A percentile compares a stretch with the other conserved stretches of the same genome.
phyloP scores from a whole-genome alignment of 495 filamentous ascomycete genomes.

The Penicillium daleae region DNA sequence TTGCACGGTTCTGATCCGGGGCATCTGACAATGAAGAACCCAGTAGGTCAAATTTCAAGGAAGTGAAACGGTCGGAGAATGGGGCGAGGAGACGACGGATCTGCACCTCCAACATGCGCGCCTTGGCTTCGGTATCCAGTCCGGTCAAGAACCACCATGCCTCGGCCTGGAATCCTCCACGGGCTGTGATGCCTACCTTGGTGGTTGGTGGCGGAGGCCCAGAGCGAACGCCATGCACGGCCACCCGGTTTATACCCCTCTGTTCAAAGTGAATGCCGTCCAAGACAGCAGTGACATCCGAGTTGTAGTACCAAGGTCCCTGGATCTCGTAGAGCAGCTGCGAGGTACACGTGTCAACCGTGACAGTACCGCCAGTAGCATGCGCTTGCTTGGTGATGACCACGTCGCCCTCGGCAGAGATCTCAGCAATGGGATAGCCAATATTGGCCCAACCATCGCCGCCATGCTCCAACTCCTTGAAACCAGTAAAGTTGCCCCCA shows the following conservation, averaged over 20 bases:
- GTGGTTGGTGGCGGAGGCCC: slow-evolving; percentile 57
- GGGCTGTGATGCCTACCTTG: slow-evolving; percentile 57
- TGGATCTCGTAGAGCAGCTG: slow-evolving; percentile 66
- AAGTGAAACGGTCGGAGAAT: slow-evolving; percentile 27
- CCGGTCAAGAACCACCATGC: slow-evolving; percentile 45
- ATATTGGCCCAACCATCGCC: slow-evolving; percentile 50
- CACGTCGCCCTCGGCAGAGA: slow-evolving; percentile 50
- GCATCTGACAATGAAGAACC: slow-evolving; percentile 37
- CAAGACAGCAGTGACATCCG: slow-evolving; percentile 58
- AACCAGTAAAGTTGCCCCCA: slow-evolving; percentile 62
- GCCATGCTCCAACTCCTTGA: slow-evolving; percentile 47
- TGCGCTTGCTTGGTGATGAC: slow-evolving; percentile 50
- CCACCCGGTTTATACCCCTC: slow-evolving; percentile 41
- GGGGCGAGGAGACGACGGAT: slow-evolving; percentile 28
- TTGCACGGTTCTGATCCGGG: slow-evolving; percentile 40
- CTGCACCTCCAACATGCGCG: slow-evolving; percentile 46
- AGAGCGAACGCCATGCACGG: slow-evolving; percentile 31
- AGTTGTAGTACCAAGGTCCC: slow-evolving; percentile 60
- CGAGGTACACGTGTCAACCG: slow-evolving; percentile 55
- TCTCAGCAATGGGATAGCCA: slow-evolving; percentile 63
- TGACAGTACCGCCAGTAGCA: slow-evolving; percentile 41
- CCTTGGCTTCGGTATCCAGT: slow-evolving; percentile 52
- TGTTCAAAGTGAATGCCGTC: slow-evolving; percentile 52
- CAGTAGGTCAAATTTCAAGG: slow-evolving; percentile 40
- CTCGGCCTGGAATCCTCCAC: slow-evolving; percentile 54